These are phyloP conservation scores for Hypoxylon sp. DNA, from an alignment of 2,329 filamentous ascomycete genomes.

Conservation along the genomic window DNA sequence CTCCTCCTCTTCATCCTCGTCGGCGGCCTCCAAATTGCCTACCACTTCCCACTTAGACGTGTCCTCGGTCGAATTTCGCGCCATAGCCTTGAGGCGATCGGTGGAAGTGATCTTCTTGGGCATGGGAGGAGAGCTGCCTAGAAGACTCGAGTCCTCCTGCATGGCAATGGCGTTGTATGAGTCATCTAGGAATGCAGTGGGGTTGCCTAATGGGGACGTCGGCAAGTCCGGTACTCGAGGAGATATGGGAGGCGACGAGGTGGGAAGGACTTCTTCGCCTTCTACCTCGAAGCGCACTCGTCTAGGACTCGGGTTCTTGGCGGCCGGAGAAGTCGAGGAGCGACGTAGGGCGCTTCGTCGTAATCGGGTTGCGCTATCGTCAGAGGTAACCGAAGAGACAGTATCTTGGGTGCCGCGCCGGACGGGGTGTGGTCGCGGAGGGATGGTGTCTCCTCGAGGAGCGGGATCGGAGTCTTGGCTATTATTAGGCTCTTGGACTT, in stretches of 20 bases:
- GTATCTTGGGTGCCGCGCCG: slow-evolving; percentile 57
- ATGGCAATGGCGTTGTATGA: slow-evolving; percentile 41
- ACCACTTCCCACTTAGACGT: slow-evolving; percentile 62
- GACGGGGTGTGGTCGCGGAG: slow-evolving; percentile 47
- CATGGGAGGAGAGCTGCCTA: slow-evolving; percentile 48
- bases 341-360: slow-evolving; percentile 66
- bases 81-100: slow-evolving; percentile 61
- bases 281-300: slow-evolving; percentile 69
- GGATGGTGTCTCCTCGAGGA: slow-evolving; percentile 30
- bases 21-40: slow-evolving; percentile 37
- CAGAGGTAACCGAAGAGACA: slow-evolving; percentile 60
- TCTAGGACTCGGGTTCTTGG: slow-evolving; percentile 61
- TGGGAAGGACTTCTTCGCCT: slow-evolving; percentile 67
- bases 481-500: slow-evolving; percentile 43
- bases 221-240: slow-evolving; percentile 42
- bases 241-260: slow-evolving; percentile 58
- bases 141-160: slow-evolving; percentile 45
- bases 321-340: slow-evolving; percentile 60
- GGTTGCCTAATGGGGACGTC: slow-evolving; percentile 46
- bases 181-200: slow-evolving; percentile 36
- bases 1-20: slow-evolving; percentile 45
- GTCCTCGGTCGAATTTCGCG: slow-evolving; percentile 59
- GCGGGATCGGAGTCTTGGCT: slow-evolving; percentile 32
- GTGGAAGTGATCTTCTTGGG: slow-evolving; percentile 65
- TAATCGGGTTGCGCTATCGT: slow-evolving; percentile 58